Evolutionary conservation across 2,329 filamentous ascomycete genomes (phyloP).

Genomic region (Allantophomopsis lycopodina): DNA sequence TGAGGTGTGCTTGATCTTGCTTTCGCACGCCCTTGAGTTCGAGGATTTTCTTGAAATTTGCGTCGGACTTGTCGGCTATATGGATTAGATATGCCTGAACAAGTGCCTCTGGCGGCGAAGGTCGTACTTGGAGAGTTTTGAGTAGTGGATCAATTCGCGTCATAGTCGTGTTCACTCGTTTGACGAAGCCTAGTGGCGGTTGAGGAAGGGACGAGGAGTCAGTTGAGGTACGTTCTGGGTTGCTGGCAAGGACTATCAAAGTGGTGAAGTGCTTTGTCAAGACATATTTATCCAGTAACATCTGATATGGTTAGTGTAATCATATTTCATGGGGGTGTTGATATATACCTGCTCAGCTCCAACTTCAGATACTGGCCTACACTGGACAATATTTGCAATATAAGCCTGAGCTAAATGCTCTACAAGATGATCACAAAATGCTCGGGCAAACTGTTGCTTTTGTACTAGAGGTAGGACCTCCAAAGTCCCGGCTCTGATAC

Average conservation of each 20-base stretch:
- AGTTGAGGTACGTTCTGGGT: not conserved
- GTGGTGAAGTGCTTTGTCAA: conserved; percentile 67
- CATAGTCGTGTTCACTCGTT: conserved; percentile 75
- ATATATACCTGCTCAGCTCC: conserved; percentile 71
- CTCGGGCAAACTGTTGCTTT: conserved; percentile 87
- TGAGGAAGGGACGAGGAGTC: conserved; percentile 4
- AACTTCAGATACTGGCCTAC: conserved; percentile 81
- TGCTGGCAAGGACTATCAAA: conserved; percentile 39
- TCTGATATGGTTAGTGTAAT: conserved; percentile 34
- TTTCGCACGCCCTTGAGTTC: conserved; percentile 90
- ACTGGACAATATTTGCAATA: conserved; percentile 73
- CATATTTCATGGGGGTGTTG: not conserved
- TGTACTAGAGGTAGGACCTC: conserved; percentile 67
- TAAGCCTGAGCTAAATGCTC: conserved; percentile 73
- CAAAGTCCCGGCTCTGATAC: conserved; percentile 55
- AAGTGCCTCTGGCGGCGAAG: conserved; percentile 80
- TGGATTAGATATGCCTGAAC: conserved; percentile 97
- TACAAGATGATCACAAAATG: conserved; percentile 92
- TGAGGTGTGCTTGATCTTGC: conserved; percentile 64
- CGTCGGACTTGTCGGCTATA: conserved; percentile 83
- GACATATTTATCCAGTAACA: conserved; percentile 91
- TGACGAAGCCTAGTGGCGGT: conserved; percentile 51
- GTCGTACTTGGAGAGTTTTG: conserved; percentile 90
- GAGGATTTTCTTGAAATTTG: conserved; percentile 91
- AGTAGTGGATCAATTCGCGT: conserved; percentile 81